Evolutionary conservation across 805 yeast genomes (phyloP).

Genomic region (Hanseniaspora hatyaiensis): DNA sequence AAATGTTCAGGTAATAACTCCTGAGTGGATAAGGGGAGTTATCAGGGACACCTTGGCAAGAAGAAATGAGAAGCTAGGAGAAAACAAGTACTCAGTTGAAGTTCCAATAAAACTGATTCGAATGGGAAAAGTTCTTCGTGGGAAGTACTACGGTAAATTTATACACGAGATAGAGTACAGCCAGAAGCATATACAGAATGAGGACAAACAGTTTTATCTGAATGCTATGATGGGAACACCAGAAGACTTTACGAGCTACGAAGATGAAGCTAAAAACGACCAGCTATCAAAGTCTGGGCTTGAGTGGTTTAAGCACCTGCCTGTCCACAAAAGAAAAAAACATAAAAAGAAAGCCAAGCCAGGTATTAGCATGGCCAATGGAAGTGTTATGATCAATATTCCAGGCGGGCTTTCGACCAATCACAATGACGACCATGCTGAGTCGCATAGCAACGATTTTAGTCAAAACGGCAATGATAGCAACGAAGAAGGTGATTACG

Average conservation of each 20-base stretch:
- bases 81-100: background rate
- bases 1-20: slow-evolving; percentile 20
- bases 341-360: background rate
- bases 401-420: slow-evolving; percentile 30
- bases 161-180: background rate
- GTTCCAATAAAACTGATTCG: slow-evolving; percentile 24
- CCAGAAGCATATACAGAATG: slow-evolving; percentile 17
- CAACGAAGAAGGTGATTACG: background rate
- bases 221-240: slow-evolving; percentile 13
- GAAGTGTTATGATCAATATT: slow-evolving; percentile 11
- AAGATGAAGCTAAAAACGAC: slow-evolving; percentile 5
- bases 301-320: slow-evolving; percentile 5
- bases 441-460: no score
- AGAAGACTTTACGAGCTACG: slow-evolving; percentile 2
- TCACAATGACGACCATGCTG: background rate
- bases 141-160: slow-evolving; percentile 9
- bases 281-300: slow-evolving; percentile 2
- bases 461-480: no score
- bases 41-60: slow-evolving; percentile 21
- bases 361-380: slow-evolving; percentile 1
- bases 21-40: slow-evolving; percentile 26
- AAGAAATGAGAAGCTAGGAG: background rate
- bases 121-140: slow-evolving; percentile 24
- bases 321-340: background rate
- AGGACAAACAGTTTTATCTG: slow-evolving; percentile 30